Percentiles rank a stretch among this genome's conserved stretches.
These are phyloP conservation scores for Gryganskiella cystojenkinii DNA, from an alignment of 192 early-diverging fungal genomes.

Conservation along the genomic window DNA sequence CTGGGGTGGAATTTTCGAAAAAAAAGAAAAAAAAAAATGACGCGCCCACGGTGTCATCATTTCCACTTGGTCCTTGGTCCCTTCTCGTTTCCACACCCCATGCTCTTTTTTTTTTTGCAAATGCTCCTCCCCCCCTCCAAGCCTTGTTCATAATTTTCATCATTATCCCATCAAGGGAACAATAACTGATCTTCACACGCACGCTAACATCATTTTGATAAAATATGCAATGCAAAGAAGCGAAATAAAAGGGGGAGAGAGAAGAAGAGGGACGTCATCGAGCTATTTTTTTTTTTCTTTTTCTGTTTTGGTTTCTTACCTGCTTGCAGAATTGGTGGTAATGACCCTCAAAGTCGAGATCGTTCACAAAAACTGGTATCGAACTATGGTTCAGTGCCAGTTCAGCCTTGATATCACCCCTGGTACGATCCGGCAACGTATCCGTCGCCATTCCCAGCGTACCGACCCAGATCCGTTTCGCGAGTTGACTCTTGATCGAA, in stretches of 20 bases:
- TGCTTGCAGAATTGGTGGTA: slow-evolving; percentile 97
- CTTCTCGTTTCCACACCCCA: neutral
- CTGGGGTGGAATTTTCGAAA: too few species aligned
- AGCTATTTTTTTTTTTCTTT: neutral
- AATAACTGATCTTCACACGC: too few species aligned
- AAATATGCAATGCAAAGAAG: neutral
- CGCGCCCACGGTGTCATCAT: neutral
- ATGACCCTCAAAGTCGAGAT: slow-evolving; percentile 89
- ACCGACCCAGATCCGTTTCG: slow-evolving; percentile 78
- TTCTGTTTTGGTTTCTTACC: slow-evolving; percentile 54
- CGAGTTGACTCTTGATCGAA: slow-evolving; percentile 65
- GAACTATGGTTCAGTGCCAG: slow-evolving; percentile 73
- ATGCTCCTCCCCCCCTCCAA: too few species aligned
- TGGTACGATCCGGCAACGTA: slow-evolving; percentile 66
- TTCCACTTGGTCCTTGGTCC: neutral
- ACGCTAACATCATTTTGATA: slow-evolving; percentile 1
- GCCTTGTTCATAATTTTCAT: too few species aligned
- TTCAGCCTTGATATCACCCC: slow-evolving; percentile 66
- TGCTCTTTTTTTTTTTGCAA: too few species aligned
- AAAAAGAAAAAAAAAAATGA: slow-evolving; percentile 1
- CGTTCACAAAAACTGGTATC: slow-evolving; percentile 83
- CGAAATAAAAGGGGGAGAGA: neutral
- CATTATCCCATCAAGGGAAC: too few species aligned
- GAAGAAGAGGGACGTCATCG: neutral
- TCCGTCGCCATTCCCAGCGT: slow-evolving; percentile 84